Base-by-base conservation (phyloP, 768 basidiomycete genomes). In the Hygrocybe coccinea region DNA sequence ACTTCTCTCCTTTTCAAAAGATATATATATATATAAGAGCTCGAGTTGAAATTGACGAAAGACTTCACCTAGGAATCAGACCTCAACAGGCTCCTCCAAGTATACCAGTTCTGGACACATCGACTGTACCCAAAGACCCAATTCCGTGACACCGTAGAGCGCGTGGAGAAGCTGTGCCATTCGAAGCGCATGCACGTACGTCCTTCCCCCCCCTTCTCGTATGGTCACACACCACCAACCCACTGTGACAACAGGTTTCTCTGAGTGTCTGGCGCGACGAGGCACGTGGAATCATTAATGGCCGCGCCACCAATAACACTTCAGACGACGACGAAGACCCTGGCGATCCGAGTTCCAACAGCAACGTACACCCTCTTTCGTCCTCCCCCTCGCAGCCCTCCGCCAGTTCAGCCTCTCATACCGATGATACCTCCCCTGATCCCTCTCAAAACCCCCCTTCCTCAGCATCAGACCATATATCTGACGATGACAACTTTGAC, bases 51-150 rank as follows among this genome's bases (percentile, higher is more conserved):
- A 6, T 52, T 29, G 35, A 24, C 39, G 44, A 33, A 21, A 34
- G 50, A 36, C 53, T 50, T 24, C n/a, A 43, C 11, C 1, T 53
- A 97, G 95, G 77, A 76, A n/a, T 69, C 80, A 50, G 95, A 99
- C 69, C 79, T 99, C 37, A 83, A 82, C 59, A 77, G 88, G 37
- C 72, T 97, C 12, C 74, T 98, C 53, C 83, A 85, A 58, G 74
- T 89, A 35, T 98, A 98, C 67, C 92, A 94, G 64, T 89, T 93
- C 63, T 99, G 97, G 97, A 81, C 92, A 3, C 97, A 98, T 72
- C 82, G 80, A 62, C 77, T 99, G 77, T 95, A 88, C 66, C 97
- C 97, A 4, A 91, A 88, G 64, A 86, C 82, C 3, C 85, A 87
- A 38, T 97, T 98, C 68, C 77, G 78, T 44, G 94, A 97, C 64